These are phyloP conservation scores for Orbilia javanica DNA, from an alignment of 2,329 filamentous ascomycete species.

Conservation along the genomic window DNA sequence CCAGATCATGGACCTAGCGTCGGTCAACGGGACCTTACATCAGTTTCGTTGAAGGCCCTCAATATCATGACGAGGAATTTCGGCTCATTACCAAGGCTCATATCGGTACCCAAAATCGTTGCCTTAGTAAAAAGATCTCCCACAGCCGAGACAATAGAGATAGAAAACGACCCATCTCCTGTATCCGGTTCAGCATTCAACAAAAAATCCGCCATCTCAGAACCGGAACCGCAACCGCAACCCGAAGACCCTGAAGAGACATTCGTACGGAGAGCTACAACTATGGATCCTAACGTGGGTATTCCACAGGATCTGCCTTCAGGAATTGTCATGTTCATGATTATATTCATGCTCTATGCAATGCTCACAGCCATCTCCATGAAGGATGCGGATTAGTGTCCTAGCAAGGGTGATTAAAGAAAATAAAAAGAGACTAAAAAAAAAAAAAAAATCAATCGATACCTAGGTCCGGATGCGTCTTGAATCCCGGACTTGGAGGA, in stretches of 20 bases:
- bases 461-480: slow-evolving; percentile 9
- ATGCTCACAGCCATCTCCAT: slow-evolving; percentile 56
- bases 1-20: slow-evolving; percentile 21
- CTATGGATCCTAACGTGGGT: slow-evolving; percentile 35
- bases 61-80: slow-evolving; percentile 26
- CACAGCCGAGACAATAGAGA: slow-evolving; percentile 2
- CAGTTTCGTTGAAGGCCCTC: slow-evolving; percentile 13
- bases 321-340: slow-evolving; percentile 55
- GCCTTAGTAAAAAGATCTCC: slow-evolving; percentile 21
- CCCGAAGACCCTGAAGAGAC: slow-evolving; percentile 25
- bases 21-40: slow-evolving; percentile 30
- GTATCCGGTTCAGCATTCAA: slow-evolving; percentile 50
- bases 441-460: background rate
- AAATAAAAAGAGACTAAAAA: background rate
- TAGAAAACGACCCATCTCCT: slow-evolving; percentile 34
- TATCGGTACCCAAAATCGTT: slow-evolving; percentile 22
- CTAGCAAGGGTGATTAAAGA: background rate
- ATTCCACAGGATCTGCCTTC: slow-evolving; percentile 45
- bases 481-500: slow-evolving; percentile 8
- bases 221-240: slow-evolving; percentile 21
- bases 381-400: slow-evolving; percentile 45
- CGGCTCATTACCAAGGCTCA: slow-evolving; percentile 2
- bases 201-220: slow-evolving; percentile 32
- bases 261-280: slow-evolving; percentile 26
- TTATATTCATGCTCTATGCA: slow-evolving; percentile 53